Evolutionary conservation across 371 early-diverging fungal genomes (phyloP), one percentile per base, ranked within the genome.

Genomic region (Mucor plumbeus): DNA sequence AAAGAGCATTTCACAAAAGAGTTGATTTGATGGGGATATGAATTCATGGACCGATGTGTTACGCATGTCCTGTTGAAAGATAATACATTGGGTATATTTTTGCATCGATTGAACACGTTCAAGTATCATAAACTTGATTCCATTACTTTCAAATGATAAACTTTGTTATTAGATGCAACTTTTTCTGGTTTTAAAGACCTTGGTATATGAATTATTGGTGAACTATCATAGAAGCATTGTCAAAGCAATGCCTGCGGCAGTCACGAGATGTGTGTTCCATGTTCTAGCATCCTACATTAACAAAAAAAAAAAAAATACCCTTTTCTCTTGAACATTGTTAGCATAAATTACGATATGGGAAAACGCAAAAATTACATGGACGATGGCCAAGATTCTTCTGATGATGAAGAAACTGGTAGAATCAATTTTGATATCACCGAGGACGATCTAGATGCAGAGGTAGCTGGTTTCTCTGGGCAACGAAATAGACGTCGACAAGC

Each of bases 381-480:
- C 64, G 83, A 82, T 65, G 81, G 76, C 0, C 71, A 68, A 38
- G 79, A 79, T 48, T 84, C 84, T 3, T 84, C 84, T 11, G 80
- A 83, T 35, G 83, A 83, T 26, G 83, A 83, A 26, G 78, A 74
- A 61, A 67, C 63, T 1, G 83, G 77, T 0, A 68, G 75, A 36
- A 79, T 80, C 17, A 69, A 63, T 7, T 84, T 84, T 47, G 73
- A 84, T 39, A 72, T 77, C 13, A 77, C 78, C 1, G 80, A 84
- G 38, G 70, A 71, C 17, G 81, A 84, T 63, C 61, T 78, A 4
- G 77, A 81, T 34, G 78, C 70, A 19, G 84, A 84, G 74, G 58
- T 72, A n/a, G 66, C 63, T 8, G 81, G 81, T 15, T 84, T 84
- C 54, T 50, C 72, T 41, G 81, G 81, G 7, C 70, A 67, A 19